A percentile compares a stretch with the other conserved stretches of the same genome.
These are phyloP conservation scores for Tylopilus sp. DNA, from an alignment of 768 basidiomycete species.

Conservation along the genomic window DNA sequence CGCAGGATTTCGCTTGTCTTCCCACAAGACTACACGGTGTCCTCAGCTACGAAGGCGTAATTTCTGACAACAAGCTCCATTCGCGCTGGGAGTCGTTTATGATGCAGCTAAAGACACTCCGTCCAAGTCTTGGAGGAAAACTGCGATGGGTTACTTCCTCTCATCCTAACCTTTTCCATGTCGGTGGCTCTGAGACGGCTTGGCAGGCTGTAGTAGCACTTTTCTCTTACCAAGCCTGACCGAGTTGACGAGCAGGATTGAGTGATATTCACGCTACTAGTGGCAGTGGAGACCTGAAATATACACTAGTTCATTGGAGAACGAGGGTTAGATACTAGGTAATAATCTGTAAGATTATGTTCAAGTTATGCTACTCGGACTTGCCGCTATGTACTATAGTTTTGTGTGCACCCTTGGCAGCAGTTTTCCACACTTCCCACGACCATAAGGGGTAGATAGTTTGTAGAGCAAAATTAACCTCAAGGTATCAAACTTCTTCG, in stretches of 20 bases:
- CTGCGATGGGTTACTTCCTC: neutral
- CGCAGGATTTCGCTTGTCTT: neutral
- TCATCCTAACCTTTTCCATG: neutral
- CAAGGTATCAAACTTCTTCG: too few species aligned
- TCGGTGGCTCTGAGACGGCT: neutral
- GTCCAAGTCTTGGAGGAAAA: neutral
- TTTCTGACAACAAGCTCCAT: accelerated
- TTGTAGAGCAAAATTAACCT: too few species aligned
- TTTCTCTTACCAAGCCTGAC: neutral
- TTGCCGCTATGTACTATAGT: too few species aligned
- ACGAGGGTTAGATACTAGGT: too few species aligned
- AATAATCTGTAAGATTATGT: too few species aligned
- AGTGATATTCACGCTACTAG: too few species aligned
- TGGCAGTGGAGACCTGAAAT: too few species aligned
- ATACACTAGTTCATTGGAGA: too few species aligned
- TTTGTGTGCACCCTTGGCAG: too few species aligned
- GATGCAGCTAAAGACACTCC: neutral
- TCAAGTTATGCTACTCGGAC: too few species aligned
- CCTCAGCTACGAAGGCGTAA: neutral
- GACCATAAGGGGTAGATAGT: too few species aligned
- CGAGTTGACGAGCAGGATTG: neutral
- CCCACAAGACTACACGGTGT: conserved; percentile 5
- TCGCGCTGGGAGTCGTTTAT: neutral
- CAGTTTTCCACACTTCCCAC: too few species aligned
- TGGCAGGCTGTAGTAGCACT: conserved; percentile 11